phyloP scores from a whole-genome alignment of 768 basidiomycete genomes.

The Scleroderma bovista region DNA sequence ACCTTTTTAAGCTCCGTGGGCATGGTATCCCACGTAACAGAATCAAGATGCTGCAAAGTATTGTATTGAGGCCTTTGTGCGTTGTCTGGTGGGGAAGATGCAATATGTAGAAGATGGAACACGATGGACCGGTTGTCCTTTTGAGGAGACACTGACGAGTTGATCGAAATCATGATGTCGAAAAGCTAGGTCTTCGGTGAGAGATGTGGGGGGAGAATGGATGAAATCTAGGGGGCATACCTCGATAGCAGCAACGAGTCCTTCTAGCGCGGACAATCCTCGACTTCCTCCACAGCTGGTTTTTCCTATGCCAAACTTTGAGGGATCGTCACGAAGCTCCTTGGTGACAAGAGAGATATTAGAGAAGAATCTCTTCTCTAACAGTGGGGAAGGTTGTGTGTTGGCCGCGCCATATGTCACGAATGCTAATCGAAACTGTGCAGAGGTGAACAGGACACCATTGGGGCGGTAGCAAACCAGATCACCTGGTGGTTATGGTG shows the following conservation, averaged over 20 bases:
- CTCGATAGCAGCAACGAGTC: slow-evolving; percentile 64
- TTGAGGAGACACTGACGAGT: slow-evolving; percentile 14
- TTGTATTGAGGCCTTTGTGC: slow-evolving; percentile 55
- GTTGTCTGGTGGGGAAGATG: slow-evolving; percentile 50
- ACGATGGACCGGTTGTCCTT: slow-evolving; percentile 25
- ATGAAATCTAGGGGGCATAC: slow-evolving; percentile 35
- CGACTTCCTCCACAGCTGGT: slow-evolving; percentile 41
- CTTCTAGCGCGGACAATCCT: slow-evolving; percentile 69
- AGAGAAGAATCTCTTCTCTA: slow-evolving; percentile 54
- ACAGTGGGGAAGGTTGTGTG: slow-evolving; percentile 47
- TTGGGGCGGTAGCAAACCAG: background rate
- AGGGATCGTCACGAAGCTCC: slow-evolving; percentile 42
- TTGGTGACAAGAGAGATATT: slow-evolving; percentile 36
- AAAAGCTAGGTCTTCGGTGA: slow-evolving; percentile 42
- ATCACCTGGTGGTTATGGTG: slow-evolving; percentile 36
- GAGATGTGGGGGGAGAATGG: background rate
- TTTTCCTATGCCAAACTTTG: slow-evolving; percentile 52
- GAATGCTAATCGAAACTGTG: slow-evolving; percentile 43
- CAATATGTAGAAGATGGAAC: slow-evolving; percentile 56
- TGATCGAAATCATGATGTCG: slow-evolving; percentile 25
- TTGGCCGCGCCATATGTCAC: slow-evolving; percentile 62
- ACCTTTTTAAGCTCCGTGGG: slow-evolving; percentile 62
- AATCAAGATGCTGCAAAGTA: slow-evolving; percentile 39
- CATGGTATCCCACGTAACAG: slow-evolving; percentile 54
- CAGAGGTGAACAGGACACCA: background rate